These are phyloP conservation scores for Heterobasidion parviporum DNA, from an alignment of 1,284 basidiomycete species.

Conservation along the genomic window DNA sequence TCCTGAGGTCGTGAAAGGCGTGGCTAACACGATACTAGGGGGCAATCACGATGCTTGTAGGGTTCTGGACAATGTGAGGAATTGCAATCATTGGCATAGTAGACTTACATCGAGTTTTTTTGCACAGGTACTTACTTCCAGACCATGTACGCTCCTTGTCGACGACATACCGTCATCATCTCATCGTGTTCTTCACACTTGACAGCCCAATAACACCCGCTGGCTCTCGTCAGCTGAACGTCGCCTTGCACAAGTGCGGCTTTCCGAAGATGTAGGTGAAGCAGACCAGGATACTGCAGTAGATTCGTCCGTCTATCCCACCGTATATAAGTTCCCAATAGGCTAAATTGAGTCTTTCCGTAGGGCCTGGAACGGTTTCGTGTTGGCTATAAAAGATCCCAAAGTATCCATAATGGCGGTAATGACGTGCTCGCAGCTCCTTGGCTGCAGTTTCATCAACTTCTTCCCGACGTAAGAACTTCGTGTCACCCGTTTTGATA, in stretches of 20 bases:
- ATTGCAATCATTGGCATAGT: conserved; percentile 9
- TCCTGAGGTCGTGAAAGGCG: too few relatives aligned
- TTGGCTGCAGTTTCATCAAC: conserved; percentile 64
- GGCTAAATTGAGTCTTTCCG: background rate
- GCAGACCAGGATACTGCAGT: conserved; percentile 49
- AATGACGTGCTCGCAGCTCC: conserved; percentile 39
- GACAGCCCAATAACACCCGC: conserved; percentile 55
- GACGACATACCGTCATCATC: background rate
- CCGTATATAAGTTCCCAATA: background rate
- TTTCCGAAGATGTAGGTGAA: conserved; percentile 72
- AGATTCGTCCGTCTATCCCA: conserved; percentile 36
- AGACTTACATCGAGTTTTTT: too few relatives aligned
- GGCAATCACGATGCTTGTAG: conserved; percentile 45
- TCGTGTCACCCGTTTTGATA: too few relatives aligned
- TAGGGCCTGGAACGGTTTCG: conserved; percentile 45
- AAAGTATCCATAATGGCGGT: conserved; percentile 55
- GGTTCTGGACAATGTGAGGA: conserved; percentile 43
- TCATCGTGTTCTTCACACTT: background rate
- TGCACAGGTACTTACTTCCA: conserved; percentile 13
- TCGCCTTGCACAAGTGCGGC: conserved; percentile 59
- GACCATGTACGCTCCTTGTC: conserved; percentile 17
- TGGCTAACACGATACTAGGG: conserved; percentile 28
- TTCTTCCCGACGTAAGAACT: conserved; percentile 62
- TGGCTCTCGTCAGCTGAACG: conserved; percentile 57
- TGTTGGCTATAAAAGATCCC: conserved; percentile 52